These are phyloP conservation scores for Neophaeococcomyces mojaviensis DNA, from an alignment of 2,329 filamentous ascomycete species.

Conservation along the genomic window DNA sequence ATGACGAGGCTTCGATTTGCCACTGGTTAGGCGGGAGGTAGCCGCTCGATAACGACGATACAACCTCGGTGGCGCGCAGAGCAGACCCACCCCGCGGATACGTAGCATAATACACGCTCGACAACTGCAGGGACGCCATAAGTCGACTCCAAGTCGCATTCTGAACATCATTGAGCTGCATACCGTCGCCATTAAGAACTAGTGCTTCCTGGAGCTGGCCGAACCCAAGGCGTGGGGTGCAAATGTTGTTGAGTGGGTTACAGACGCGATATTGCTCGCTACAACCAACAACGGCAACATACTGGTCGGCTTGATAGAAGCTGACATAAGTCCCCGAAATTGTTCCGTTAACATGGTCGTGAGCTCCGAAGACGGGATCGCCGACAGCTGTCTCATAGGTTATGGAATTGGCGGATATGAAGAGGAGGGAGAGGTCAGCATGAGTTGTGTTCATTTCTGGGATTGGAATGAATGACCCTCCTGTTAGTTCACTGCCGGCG, in stretches of 20 bases:
- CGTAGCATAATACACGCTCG: slow-evolving; percentile 2
- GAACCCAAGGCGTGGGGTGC: background rate
- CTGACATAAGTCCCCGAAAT: background rate
- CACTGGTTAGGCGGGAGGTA: slow-evolving; percentile 11
- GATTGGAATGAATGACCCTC: background rate
- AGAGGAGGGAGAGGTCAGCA: slow-evolving; percentile 7
- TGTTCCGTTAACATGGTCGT: background rate
- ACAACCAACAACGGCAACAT: slow-evolving; percentile 1
- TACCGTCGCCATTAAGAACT: background rate
- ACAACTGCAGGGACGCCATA: background rate
- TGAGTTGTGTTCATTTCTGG: slow-evolving; percentile 3
- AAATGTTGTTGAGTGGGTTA: slow-evolving; percentile 2
- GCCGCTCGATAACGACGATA: background rate
- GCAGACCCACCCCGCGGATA: background rate
- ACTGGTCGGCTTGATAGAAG: slow-evolving; percentile 3
- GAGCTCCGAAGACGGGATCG: slow-evolving; percentile 8
- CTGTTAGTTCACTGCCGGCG: background rate
- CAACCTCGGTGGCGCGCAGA: slow-evolving; percentile 4
- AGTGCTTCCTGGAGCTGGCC: background rate
- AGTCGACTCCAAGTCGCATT: background rate
- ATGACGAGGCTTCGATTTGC: slow-evolving; percentile 10
- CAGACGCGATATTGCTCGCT: slow-evolving; percentile 9
- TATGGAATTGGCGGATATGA: slow-evolving; percentile 9
- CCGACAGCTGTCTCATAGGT: background rate
- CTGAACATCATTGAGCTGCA: slow-evolving; percentile 4